Evolutionary conservation across 495 filamentous ascomycete species (phyloP).

Genomic region (Aspergillus nanangensis): DNA sequence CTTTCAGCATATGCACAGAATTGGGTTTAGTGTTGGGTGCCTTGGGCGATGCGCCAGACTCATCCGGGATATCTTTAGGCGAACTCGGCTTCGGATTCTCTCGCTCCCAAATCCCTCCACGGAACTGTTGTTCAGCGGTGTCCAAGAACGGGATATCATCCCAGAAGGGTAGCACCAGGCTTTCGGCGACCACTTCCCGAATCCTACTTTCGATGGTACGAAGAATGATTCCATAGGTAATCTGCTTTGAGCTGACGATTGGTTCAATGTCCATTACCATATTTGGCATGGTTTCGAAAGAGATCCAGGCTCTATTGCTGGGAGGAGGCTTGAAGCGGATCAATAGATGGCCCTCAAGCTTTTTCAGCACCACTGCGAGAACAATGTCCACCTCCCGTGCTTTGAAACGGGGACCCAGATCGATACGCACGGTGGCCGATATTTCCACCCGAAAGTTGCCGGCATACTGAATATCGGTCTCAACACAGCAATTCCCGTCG

Average conservation of each 20-base stretch:
- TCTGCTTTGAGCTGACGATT: conserved; percentile 90
- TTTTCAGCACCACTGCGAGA: conserved; percentile 80
- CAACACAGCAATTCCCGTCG: conserved; percentile 81
- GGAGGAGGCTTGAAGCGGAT: conserved; percentile 91
- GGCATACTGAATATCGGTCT: conserved; percentile 81
- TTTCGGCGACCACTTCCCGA: conserved; percentile 87
- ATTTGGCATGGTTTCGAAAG: conserved; percentile 86
- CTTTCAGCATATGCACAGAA: conserved; percentile 26
- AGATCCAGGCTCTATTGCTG: conserved; percentile 91
- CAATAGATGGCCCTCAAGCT: conserved; percentile 77
- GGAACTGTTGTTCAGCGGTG: conserved; percentile 67
- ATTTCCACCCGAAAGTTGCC: conserved; percentile 89
- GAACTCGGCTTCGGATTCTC: conserved; percentile 46
- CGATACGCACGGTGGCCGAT: conserved; percentile 83
- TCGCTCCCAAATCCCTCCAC: conserved; percentile 85
- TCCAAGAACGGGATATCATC: conserved; percentile 89
- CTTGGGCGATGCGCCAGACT: conserved; percentile 49
- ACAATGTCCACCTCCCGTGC: conserved; percentile 83
- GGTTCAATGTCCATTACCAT: conserved; percentile 91
- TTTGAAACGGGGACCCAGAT: conserved; percentile 85
- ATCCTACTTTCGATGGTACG: conserved; percentile 92
- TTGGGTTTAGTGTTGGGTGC: conserved; percentile 28
- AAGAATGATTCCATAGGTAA: conserved; percentile 87
- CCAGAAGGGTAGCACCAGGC: conserved; percentile 90
- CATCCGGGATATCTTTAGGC: conserved; percentile 51